Conservation (phyloP, 768 basidiomycete genomes). For the Lactarius deliciosus region DNA sequence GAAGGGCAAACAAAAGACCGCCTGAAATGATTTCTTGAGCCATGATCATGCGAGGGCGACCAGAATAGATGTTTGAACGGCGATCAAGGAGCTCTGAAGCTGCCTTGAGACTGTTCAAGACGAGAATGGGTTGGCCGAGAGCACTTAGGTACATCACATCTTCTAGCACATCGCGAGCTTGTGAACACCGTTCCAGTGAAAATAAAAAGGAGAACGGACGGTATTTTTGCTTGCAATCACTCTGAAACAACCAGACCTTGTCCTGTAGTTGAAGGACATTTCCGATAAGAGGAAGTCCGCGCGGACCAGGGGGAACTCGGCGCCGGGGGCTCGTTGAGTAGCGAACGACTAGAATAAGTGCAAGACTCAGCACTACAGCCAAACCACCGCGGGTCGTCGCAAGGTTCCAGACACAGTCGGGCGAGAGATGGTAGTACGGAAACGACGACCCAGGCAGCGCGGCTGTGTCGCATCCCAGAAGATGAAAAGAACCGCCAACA, state of each 20-base stretch:
- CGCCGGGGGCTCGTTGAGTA: background rate
- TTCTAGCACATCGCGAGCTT: background rate
- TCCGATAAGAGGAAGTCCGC: background rate
- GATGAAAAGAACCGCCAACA: no score
- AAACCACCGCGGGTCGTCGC: background rate
- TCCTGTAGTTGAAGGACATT: background rate
- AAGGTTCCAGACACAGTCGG: background rate
- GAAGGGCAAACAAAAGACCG: background rate
- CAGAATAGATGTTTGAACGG: background rate
- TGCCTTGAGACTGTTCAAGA: background rate
- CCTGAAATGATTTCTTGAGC: background rate
- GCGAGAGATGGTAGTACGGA: background rate
- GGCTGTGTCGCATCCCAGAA: no score
- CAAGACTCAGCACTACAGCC: background rate
- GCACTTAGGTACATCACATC: background rate
- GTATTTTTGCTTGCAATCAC: background rate
- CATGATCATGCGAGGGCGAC: background rate
- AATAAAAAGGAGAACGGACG: background rate
- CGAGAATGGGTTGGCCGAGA: background rate
- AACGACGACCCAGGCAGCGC: no score
- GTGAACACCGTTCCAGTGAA: background rate
- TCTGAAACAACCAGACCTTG: background rate
- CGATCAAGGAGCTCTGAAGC: background rate
- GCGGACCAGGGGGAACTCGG: background rate
- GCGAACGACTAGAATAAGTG: background rate